phyloP scores from a whole-genome alignment of 139 green algal genomes.

The Coelastrella sp. region DNA sequence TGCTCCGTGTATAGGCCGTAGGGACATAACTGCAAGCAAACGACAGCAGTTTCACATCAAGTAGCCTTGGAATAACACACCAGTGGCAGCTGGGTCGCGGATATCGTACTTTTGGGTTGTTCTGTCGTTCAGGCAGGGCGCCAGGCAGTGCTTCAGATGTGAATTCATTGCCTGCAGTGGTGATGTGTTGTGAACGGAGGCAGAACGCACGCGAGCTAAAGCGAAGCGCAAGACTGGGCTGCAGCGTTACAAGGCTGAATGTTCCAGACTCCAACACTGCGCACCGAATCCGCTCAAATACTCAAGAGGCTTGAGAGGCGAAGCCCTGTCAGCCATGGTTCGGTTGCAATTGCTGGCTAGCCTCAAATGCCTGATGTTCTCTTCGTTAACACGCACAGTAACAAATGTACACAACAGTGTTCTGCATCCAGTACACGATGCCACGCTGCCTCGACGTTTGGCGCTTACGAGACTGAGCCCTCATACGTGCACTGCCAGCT shows the following conservation, averaged over 20 bases:
- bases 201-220: no score
- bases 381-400: not conserved
- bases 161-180: slow-evolving; percentile 88
- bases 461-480: no score
- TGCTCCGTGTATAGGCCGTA: slow-evolving; percentile 96
- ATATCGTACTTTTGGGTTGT: slow-evolving; percentile 83
- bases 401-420: not conserved
- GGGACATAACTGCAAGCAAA: slow-evolving; percentile 71
- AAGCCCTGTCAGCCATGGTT: not conserved
- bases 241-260: no score
- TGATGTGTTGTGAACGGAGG: not conserved
- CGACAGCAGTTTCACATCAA: not conserved
- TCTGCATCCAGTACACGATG: no score
- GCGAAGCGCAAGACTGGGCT: no score
- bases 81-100: not conserved
- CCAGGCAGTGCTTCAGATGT: slow-evolving; percentile 86
- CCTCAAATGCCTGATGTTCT: not conserved
- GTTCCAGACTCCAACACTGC: not conserved
- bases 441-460: no score
- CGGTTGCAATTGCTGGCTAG: not conserved
- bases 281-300: slow-evolving; percentile 79
- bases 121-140: slow-evolving; percentile 86
- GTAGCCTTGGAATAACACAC: no score
- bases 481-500: not conserved
- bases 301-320: not conserved